phyloP scores from a whole-genome alignment of 2,329 filamentous ascomycete genomes.

The Colletotrichum plurivorum region DNA sequence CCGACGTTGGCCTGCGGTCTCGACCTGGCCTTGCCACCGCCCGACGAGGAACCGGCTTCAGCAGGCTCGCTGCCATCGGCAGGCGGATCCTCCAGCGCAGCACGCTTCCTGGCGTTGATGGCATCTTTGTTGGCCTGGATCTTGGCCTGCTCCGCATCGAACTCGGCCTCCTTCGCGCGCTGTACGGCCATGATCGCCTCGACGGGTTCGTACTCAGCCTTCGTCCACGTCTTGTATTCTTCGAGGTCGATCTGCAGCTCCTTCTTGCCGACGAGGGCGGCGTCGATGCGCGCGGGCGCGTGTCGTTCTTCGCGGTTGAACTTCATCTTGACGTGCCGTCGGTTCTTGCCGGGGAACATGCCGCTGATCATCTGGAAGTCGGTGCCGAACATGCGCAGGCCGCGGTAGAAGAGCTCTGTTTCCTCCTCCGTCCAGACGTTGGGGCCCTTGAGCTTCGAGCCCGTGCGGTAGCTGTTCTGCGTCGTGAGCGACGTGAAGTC shows the following conservation, averaged over 20 bases:
- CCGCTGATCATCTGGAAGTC: constrained; percentile 86
- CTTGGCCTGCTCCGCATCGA: constrained; percentile 59
- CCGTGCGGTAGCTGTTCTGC: constrained; percentile 74
- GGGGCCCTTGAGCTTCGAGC: constrained; percentile 72
- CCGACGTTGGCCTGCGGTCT: constrained; percentile 23
- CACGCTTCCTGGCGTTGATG: constrained; percentile 61
- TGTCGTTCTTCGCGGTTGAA: constrained; percentile 84
- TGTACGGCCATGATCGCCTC: constrained; percentile 71
- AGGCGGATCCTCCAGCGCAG: constrained; percentile 62
- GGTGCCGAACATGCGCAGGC: constrained; percentile 82
- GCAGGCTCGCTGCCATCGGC: constrained; percentile 44
- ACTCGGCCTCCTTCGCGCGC: constrained; percentile 60
- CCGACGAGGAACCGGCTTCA: constrained; percentile 24
- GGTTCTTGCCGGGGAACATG: constrained; percentile 80
- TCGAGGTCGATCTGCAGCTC: constrained; percentile 71
- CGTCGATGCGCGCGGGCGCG: constrained; percentile 74
- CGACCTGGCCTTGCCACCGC: constrained; percentile 20
- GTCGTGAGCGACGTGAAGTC: constrained; percentile 82
- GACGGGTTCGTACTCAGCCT: constrained; percentile 66
- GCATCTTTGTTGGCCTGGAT: constrained; percentile 63
- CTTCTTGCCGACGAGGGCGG: constrained; percentile 73
- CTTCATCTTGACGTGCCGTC: constrained; percentile 84
- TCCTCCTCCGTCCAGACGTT: constrained; percentile 80
- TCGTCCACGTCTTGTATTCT: constrained; percentile 69
- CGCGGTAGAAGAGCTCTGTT: constrained; percentile 83